Evolutionary conservation across 1,139 yeast genomes (phyloP).

Genomic region (Saccharomyces hybrid): DNA sequence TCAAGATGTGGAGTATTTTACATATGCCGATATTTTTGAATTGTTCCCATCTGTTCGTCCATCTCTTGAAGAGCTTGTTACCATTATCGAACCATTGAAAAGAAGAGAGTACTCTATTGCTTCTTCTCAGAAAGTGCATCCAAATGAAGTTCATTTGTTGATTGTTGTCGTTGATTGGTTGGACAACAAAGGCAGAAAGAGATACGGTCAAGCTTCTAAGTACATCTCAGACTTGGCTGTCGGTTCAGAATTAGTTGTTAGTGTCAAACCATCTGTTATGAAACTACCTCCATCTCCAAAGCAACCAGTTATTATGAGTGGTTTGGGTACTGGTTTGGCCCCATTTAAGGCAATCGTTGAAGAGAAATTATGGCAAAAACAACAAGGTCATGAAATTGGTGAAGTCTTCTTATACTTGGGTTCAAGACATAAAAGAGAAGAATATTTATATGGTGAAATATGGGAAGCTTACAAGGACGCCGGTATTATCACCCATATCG

Average conservation of each 20-base stretch:
- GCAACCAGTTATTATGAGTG: conserved; percentile 94
- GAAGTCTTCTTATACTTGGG: conserved; percentile 85
- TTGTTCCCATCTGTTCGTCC: conserved; percentile 84
- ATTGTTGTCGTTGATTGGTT: conserved; percentile 97
- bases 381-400: conserved; percentile 85
- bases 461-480: conserved; percentile 96
- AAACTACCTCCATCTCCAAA: conserved; percentile 80
- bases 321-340: conserved; percentile 96
- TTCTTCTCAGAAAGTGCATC: conserved; percentile 86
- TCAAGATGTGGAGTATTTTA: conserved; percentile 75
- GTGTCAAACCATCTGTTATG: conserved; percentile 96
- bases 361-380: conserved; percentile 88
- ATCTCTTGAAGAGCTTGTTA: conserved; percentile 58
- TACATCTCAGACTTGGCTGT: conserved; percentile 69
- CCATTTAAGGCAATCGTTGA: conserved; percentile 97
- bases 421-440: conserved; percentile 92
- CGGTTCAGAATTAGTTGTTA: conserved; percentile 84
- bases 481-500: conserved; percentile 86
- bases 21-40: conserved; percentile 74
- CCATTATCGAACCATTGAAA: conserved; percentile 76
- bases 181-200: conserved; percentile 74
- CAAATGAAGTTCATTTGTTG: conserved; percentile 82
- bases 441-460: conserved; percentile 89
- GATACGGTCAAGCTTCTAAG: conserved; percentile 93
- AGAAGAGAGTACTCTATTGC: conserved; percentile 99